Base-by-base conservation (phyloP, 768 basidiomycete species). In the Tephrocybe sp. region DNA sequence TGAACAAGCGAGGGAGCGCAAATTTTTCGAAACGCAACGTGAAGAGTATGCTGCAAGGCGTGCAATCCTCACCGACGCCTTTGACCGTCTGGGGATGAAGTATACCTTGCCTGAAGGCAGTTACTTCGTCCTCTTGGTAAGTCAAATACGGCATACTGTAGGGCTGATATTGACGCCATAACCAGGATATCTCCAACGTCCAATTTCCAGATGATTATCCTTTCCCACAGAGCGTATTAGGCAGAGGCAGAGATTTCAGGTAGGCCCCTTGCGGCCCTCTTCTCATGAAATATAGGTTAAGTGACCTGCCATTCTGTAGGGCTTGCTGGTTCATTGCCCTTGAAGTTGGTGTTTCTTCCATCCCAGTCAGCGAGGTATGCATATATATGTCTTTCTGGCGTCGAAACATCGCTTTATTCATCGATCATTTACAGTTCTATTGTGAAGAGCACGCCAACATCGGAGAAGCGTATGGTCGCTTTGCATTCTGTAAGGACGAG, bases 291-390 rank as follows among this genome's bases (percentile, higher is more conserved):
- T 21, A n/a, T n/a, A n/a, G n/a, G n/a, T n/a, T 1, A 41, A 44
- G 8, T 21, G 6, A 20, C 43, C 11, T 2, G 33, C 23, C 42
- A 7, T 34, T 28, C 30, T 46, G 17, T 49, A 94, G 90, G 65
- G 89, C 88, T n/a, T 87, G 87, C 64, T 98, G 95, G 95, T 96
- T 94, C 74, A 88, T 97, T 57, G 93, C 93, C 2, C 75, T 86
- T 67, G 89, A 94, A 65, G 68, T 96, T 37, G 91, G 92, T 6
- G 93, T 98, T 18, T 95, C 93, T 26, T 85, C 89, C 5, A 97
- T 98, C 54, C 94, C 94, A 11, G 92, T 94, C 53, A 95, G 93
- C 79, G 93, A 96, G 80, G 93, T 93, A 68, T 61, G 80, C 28
- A 30, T 62, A n/a, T 17, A 47, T 38, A 14, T 8, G 32, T 26